Evolutionary conservation across 2,329 filamentous ascomycete species (phyloP), one percentile per base, ranked within the genome.

Genomic region (Arthroderma sp.): DNA sequence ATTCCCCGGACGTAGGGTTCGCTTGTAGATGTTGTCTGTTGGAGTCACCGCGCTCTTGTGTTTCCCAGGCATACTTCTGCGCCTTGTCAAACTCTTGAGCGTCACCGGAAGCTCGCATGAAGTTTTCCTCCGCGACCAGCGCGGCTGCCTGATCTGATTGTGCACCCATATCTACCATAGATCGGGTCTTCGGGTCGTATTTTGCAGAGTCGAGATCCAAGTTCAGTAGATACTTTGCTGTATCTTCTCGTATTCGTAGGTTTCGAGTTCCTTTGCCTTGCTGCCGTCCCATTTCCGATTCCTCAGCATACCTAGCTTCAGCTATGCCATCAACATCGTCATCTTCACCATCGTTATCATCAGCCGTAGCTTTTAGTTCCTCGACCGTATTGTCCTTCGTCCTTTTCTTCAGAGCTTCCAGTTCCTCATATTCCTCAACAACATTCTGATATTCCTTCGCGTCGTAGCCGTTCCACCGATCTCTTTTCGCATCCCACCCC

Each of bases 391-490:
- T 74, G 19, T 72, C 73, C n/a, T 71, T 77, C 1, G 78, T 79
- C 52, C 75, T 76, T 49, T 77, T 77, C 61, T 77, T 84, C 61
- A 96, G 75, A 63, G 86, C 82, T 68, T 96, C 91, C 70, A 96
- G 76, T 68, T 91, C 82, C 61, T 93, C 85, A 71, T 87, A 95
- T 65, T 95, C 88, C 54, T 95, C 84, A 41, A 97, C 84, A n/a
- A 97, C 88, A 60, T 82, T 79, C 60, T 82, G 80, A 70, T 95
- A 97, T 71, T 97, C 88, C 63, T 81, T 83, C 0, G 90, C 77
- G 70, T 97, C 91, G 72, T 95, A 98, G n/a, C 91, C 91, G 68
- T 96, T 96, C 91, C 93, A 98, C 44, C 91, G 83, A 75, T 98
- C 93, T 64, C 93, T 81, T 76, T 98, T 98, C 21, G 93, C 93